Evolutionary conservation across 192 early-diverging fungal genomes (phyloP), one percentile per base, ranked within the genome.

Genomic region (Podila horticola): DNA sequence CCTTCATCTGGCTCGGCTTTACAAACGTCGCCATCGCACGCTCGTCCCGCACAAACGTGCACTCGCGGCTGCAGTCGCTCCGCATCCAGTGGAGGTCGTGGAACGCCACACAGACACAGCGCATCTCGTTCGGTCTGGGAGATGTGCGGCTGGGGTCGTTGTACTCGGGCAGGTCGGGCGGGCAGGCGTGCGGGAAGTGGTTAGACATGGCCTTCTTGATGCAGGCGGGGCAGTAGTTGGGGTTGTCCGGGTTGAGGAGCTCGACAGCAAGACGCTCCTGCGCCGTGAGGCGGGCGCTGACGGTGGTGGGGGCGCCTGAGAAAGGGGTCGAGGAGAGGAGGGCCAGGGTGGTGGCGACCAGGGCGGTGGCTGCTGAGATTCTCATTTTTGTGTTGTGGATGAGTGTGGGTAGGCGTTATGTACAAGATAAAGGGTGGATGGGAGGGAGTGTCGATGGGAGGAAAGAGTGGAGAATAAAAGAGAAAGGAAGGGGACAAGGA

Each of bases 121-220:
- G 77, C 52, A 64, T 51, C 31, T 81, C 77, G 4, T 49, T 30
- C 1, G 66, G 66, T 34, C 77, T n/a, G 48, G 36, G 17, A 69
- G 75, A 12, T 70, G 60, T 15, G 65, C 38, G 17, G 52, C 50
- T 11, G 70, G 52, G 20, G 22, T 55, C 24, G 71, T 12, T 30
- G 66, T 10, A 72, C 41, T 3, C 70, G 67, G 26, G 72, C 5
- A 81, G 28, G 11, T 64, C 61, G 17, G 55, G 5, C 26, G 71
- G 66, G 17, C 77, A 81, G 45, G 77, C 77, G n/a, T 73, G 71
- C 0, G 77, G 77, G 58, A 73, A 81, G 26, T 81, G 77, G 58
- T 81, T 81, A 41, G 30, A 2, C 41, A 81, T 58, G 31, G 77
- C 77, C 33, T 81, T 81, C 49, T 49, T 45, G 31, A 81, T 60